Conservation (phyloP, 495 filamentous ascomycete species). For the Cudoniella acicularis region DNA sequence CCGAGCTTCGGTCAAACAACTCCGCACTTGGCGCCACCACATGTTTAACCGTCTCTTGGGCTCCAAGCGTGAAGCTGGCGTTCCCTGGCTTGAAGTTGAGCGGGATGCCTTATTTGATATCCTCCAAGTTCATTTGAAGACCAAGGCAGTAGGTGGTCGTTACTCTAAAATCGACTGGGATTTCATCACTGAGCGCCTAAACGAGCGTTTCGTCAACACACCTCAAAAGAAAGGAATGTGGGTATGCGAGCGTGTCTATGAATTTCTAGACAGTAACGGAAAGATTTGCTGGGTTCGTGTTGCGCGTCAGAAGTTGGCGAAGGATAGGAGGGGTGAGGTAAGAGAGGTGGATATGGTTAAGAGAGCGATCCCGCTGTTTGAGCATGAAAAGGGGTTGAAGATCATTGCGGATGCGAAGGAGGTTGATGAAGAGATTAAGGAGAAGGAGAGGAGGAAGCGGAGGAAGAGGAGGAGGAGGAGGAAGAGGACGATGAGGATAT, state of each 20-base stretch:
- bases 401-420: neutral
- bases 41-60: neutral
- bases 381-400: neutral
- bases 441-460: neutral
- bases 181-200: neutral
- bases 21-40: neutral
- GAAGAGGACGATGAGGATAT: neutral
- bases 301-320: neutral
- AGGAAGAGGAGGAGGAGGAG: neutral
- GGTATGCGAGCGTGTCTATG: neutral
- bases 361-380: neutral
- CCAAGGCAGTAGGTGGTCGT: neutral
- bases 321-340: neutral
- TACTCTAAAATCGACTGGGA: neutral
- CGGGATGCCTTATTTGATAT: neutral
- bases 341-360: neutral
- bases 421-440: neutral
- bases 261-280: neutral
- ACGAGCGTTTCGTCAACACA: neutral
- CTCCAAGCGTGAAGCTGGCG: neutral
- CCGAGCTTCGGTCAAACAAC: neutral
- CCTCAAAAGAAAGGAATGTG: neutral
- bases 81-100: neutral
- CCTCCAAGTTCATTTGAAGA: neutral
- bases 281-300: neutral